Percentiles rank a stretch among this genome's conserved stretches.
Conservation (phyloP, 1,139 yeast genomes). For the Petasospora rhodanensis region DNA sequence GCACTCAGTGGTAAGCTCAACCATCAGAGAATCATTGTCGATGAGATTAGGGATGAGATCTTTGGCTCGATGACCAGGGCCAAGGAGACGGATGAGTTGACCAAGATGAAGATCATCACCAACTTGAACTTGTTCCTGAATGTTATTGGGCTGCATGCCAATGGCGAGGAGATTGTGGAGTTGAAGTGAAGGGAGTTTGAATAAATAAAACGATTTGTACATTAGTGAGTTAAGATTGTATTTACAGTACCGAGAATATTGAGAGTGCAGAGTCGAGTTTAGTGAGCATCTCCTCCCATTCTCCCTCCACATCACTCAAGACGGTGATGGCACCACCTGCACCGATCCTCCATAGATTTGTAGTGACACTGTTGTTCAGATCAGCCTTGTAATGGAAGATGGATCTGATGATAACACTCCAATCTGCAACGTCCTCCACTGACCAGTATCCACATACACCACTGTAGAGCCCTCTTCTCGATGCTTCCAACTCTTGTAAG, state of each 20-base stretch:
- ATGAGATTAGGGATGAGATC: slow-evolving; percentile 90
- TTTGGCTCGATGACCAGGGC: slow-evolving; percentile 86
- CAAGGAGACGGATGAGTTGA: slow-evolving; percentile 52
- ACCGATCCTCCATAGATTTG: slow-evolving; percentile 72
- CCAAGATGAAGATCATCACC: slow-evolving; percentile 62
- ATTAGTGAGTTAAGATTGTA: neutral
- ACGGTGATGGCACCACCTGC: slow-evolving; percentile 99
- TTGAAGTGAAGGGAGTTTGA: slow-evolving; percentile 29
- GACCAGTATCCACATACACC: slow-evolving; percentile 98
- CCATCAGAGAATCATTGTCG: slow-evolving; percentile 92
- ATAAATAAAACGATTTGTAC: no score
- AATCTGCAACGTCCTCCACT: slow-evolving; percentile 80
- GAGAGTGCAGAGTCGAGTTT: slow-evolving; percentile 79
- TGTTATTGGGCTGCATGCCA: slow-evolving; percentile 94
- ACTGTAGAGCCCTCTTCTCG: slow-evolving; percentile 78
- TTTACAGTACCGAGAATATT: slow-evolving; percentile 39
- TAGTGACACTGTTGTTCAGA: slow-evolving; percentile 31
- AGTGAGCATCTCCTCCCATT: slow-evolving; percentile 88
- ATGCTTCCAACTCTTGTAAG: slow-evolving; percentile 48
- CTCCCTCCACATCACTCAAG: slow-evolving; percentile 72
- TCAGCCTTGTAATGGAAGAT: slow-evolving; percentile 63
- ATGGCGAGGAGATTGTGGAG: slow-evolving; percentile 44
- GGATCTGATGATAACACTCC: slow-evolving; percentile 94
- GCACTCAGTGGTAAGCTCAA: slow-evolving; percentile 90
- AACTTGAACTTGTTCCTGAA: slow-evolving; percentile 90